These are phyloP conservation scores for Candida methanosorbosa DNA, from an alignment of 805 yeast genomes.

Conservation along the genomic window DNA sequence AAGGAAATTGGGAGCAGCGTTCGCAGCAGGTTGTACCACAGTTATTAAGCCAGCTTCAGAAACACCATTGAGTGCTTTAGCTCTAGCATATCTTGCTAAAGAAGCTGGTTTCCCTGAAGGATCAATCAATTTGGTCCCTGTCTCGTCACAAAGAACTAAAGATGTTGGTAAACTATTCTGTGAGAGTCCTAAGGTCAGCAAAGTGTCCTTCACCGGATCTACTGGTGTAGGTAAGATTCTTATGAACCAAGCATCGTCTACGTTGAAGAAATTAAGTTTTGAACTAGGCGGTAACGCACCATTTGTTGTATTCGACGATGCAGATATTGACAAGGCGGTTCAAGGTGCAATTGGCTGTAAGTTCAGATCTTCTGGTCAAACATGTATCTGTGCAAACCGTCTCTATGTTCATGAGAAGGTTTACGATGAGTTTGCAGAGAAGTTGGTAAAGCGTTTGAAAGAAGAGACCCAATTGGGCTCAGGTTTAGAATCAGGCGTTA, in stretches of 20 bases:
- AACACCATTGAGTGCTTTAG: constrained; percentile 68
- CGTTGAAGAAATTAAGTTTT: constrained; percentile 61
- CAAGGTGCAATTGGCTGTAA: constrained; percentile 52
- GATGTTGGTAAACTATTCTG: constrained; percentile 50
- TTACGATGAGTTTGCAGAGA: constrained; percentile 47
- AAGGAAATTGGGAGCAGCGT: constrained; percentile 64
- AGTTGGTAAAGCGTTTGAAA: constrained; percentile 33
- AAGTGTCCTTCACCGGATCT: constrained; percentile 73
- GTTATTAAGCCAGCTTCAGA: constrained; percentile 72
- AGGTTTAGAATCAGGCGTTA: constrained; percentile 45
- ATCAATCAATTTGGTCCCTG: constrained; percentile 54
- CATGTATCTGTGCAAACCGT: constrained; percentile 72
- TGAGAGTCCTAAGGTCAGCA: constrained; percentile 43
- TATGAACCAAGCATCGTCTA: constrained; percentile 48
- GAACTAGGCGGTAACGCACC: constrained; percentile 84
- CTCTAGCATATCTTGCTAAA: constrained; percentile 50
- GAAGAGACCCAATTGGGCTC: constrained; percentile 46
- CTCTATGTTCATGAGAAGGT: constrained; percentile 52
- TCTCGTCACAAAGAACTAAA: constrained; percentile 28
- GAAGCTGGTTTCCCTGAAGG: constrained; percentile 69
- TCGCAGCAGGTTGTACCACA: constrained; percentile 78
- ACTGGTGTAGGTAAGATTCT: constrained; percentile 63
- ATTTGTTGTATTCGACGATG: constrained; percentile 64
- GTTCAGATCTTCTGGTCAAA: constrained; percentile 71
- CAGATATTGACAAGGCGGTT: constrained; percentile 56